Percentiles rank a stretch among this genome's conserved stretches.
phyloP scores from a whole-genome alignment of 345 rosid species.

The Syzygium grande region DNA sequence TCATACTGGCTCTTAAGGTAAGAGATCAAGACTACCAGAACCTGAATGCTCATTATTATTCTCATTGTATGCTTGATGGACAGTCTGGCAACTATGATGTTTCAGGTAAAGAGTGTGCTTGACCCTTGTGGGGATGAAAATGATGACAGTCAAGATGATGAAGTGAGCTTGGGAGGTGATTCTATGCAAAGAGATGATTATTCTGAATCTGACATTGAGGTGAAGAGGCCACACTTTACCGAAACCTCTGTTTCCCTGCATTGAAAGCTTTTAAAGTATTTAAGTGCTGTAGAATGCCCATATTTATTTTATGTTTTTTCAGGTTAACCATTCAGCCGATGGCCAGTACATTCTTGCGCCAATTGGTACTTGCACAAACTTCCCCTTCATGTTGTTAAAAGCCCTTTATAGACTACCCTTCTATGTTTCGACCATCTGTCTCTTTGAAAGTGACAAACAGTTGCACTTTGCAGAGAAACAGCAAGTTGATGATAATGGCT shows the following conservation, averaged over 20 bases:
- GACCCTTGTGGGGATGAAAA: slow-evolving; percentile 96
- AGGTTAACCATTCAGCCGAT: slow-evolving; percentile 61
- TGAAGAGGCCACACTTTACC: slow-evolving; percentile 12
- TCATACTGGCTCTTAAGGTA: slow-evolving; percentile 80
- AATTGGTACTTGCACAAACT: slow-evolving; percentile 44
- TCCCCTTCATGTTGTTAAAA: neutral
- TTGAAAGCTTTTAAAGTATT: neutral
- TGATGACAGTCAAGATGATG: slow-evolving; percentile 64
- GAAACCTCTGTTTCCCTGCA: neutral
- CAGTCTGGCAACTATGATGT: neutral
- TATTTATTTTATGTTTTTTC: slow-evolving; percentile 4
- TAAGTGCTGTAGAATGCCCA: neutral
- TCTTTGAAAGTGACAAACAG: slow-evolving; percentile 4
- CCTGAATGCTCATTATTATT: neutral
- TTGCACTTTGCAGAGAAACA: slow-evolving; percentile 44
- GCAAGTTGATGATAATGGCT: slow-evolving; percentile 39
- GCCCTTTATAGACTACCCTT: neutral
- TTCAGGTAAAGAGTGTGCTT: slow-evolving; percentile 93
- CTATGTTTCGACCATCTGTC: neutral
- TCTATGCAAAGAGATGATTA: slow-evolving; percentile 45
- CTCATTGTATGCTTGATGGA: neutral
- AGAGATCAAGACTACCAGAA: slow-evolving; percentile 1
- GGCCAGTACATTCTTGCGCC: slow-evolving; percentile 50
- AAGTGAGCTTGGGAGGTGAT: slow-evolving; percentile 55
- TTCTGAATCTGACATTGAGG: slow-evolving; percentile 88